A percentile compares a stretch with the other conserved stretches of the same genome.
Evolutionary conservation across 2,329 filamentous ascomycete genomes (phyloP).

Genomic region (Diaporthe destruens): DNA sequence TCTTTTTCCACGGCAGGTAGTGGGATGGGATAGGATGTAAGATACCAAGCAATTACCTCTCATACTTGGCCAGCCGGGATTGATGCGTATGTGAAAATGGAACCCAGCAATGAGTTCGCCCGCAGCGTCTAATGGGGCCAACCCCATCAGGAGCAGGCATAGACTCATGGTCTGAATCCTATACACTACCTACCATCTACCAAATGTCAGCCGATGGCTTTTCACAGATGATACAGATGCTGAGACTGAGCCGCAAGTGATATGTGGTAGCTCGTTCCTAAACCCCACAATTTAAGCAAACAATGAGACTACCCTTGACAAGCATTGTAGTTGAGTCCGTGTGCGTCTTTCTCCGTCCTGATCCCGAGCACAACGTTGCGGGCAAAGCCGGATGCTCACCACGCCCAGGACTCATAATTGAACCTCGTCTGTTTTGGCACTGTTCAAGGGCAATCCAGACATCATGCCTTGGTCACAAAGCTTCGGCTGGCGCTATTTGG

Average conservation of each 20-base stretch:
- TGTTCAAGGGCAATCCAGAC: neutral
- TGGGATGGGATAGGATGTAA: slow-evolving; percentile 2
- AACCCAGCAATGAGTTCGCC: neutral
- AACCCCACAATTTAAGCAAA: too few relatives aligned
- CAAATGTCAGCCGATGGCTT: neutral
- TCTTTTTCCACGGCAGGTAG: neutral
- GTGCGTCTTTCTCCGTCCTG: neutral
- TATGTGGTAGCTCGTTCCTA: too few relatives aligned
- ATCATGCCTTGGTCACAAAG: neutral
- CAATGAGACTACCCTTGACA: neutral
- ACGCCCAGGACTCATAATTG: too few relatives aligned
- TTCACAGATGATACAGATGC: neutral
- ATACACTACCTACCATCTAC: neutral
- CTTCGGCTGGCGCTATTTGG: neutral
- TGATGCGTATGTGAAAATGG: neutral
- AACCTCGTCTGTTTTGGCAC: neutral
- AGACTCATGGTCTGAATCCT: neutral
- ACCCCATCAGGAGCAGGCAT: neutral
- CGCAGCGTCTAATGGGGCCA: neutral
- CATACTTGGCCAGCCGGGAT: neutral
- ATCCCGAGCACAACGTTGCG: neutral
- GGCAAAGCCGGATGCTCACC: neutral
- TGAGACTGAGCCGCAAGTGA: neutral
- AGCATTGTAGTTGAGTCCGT: too few relatives aligned
- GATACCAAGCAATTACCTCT: slow-evolving; percentile 22